phyloP scores from a whole-genome alignment of 176 grass and related monocot species.

The Zoysia japonica region DNA sequence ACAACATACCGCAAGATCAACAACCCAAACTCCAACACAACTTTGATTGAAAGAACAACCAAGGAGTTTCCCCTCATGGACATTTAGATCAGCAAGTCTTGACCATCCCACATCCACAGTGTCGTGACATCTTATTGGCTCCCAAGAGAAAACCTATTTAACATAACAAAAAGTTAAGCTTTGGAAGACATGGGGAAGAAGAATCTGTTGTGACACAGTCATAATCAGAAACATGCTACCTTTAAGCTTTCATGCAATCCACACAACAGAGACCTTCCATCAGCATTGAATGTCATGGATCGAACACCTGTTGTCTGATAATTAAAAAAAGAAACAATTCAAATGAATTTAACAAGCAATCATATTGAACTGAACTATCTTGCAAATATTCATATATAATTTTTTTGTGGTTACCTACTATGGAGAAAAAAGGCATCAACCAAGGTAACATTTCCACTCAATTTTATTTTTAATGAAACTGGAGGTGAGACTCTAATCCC shows the following conservation, averaged over 20 bases:
- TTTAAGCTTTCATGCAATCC: conserved; percentile 95
- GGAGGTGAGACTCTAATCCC: background rate
- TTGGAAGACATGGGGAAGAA: conserved; percentile 21
- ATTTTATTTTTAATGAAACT: conserved; percentile 5
- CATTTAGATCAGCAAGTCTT: conserved; percentile 91
- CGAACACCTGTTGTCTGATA: conserved; percentile 85
- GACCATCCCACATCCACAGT: conserved; percentile 98
- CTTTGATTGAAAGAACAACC: conserved; percentile 99
- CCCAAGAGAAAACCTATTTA: conserved; percentile 91
- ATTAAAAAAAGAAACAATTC: conserved; percentile 29
- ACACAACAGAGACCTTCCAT: conserved; percentile 89
- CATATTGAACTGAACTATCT: background rate
- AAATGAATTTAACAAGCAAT: conserved; percentile 4
- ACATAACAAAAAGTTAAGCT: conserved; percentile 37
- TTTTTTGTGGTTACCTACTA: background rate
- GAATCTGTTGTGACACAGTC: conserved; percentile 3
- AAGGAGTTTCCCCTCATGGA: conserved; percentile 97
- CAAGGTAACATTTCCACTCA: background rate
- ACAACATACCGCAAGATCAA: conserved; percentile 78
- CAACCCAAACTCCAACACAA: conserved; percentile 99
- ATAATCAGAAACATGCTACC: conserved; percentile 48
- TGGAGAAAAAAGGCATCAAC: background rate
- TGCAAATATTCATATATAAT: conserved; percentile 2
- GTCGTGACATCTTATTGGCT: conserved; percentile 91
- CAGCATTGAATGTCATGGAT: conserved; percentile 96